A percentile compares a stretch with the other conserved stretches of the same genome.
phyloP scores from a whole-genome alignment of 331 rosid genomes.

The Saraca asoca region DNA sequence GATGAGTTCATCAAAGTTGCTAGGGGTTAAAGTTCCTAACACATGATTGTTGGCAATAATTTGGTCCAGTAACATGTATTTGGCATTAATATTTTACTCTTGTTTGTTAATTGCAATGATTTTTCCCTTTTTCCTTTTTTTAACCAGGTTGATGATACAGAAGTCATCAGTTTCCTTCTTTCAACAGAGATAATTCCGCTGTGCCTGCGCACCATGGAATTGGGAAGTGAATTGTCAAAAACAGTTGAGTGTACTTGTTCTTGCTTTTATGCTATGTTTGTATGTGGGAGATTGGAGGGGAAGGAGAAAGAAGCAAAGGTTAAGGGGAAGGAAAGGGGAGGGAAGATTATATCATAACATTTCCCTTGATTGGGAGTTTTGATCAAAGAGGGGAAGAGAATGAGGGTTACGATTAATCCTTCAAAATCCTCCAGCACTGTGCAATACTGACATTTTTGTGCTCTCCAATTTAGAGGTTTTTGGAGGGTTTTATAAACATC shows the following conservation, averaged over 20 bases:
- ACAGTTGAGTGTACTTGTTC: constrained; percentile 62
- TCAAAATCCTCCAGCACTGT: no score
- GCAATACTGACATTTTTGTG: no score
- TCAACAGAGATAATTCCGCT: constrained; percentile 81
- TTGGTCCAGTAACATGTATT: background rate
- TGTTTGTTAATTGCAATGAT: constrained; percentile 14
- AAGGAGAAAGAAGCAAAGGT: no score
- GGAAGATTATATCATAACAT: no score
- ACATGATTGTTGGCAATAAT: background rate
- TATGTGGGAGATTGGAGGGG: no score
- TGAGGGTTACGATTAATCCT: no score
- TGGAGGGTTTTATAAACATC: no score
- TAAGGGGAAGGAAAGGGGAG: no score
- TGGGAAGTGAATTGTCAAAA: constrained; percentile 81
- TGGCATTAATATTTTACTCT: constrained; percentile 3
- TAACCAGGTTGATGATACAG: constrained; percentile 73
- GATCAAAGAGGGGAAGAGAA: no score
- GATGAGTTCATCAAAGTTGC: constrained; percentile 1
- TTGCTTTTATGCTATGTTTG: constrained; percentile 6
- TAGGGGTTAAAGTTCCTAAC: background rate
- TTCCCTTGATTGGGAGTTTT: no score
- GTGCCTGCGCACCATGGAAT: constrained; percentile 85
- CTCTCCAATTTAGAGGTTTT: no score
- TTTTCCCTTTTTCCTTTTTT: constrained; percentile 8
- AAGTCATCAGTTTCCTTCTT: constrained; percentile 75